Base-by-base conservation (phyloP, 768 basidiomycete species). In the Zangia roseola region DNA sequence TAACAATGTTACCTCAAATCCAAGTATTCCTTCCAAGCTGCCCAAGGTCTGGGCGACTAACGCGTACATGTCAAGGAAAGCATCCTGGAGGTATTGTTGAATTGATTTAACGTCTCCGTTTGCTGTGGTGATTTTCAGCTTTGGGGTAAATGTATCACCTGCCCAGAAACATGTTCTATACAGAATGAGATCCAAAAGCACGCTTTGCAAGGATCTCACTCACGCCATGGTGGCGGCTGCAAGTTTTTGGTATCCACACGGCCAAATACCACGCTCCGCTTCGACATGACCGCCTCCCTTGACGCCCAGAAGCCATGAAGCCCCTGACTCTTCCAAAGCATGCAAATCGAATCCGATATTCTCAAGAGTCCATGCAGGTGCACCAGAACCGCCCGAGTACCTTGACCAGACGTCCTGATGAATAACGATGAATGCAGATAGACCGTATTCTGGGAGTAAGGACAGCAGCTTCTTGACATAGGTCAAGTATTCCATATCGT, bases 401-500 rank as follows among this genome's bases (percentile, higher is more conserved):
- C 95, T 83, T 0, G 93, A 95, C 90, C 92, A 97, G 26, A 97
- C 92, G 63, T 97, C 93, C 66, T 95, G 95, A 63, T 98, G 95
- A 47, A 95, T 63, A 10, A 83, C 83, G 16, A 94, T 78, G 57
- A 90, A 91, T 3, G 86, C 86, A 4, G 75, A 72, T 26, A 93
- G 64, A 13, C 87, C 86, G 52, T 86, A 92, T 51, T 82, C 64
- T 0, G 91, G 86, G 21, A 92, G 72, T 21, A 89, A 61, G 0
- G 81, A 78, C 9, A 92, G 71, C 3, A 99, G 69, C 1, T 71
- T 60, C 48, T 82, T 81, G 25, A 99, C 70, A 61, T 98, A 97
- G 16, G 75, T 62, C 5, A 98, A 74, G 65, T 97, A 98, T 43
- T 85, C 84, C 6, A 68, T 71, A 65, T 98, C 95, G 59, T 95